Base-by-base conservation (phyloP, 2,329 filamentous ascomycete genomes). In the Alternaria tenuissima region DNA sequence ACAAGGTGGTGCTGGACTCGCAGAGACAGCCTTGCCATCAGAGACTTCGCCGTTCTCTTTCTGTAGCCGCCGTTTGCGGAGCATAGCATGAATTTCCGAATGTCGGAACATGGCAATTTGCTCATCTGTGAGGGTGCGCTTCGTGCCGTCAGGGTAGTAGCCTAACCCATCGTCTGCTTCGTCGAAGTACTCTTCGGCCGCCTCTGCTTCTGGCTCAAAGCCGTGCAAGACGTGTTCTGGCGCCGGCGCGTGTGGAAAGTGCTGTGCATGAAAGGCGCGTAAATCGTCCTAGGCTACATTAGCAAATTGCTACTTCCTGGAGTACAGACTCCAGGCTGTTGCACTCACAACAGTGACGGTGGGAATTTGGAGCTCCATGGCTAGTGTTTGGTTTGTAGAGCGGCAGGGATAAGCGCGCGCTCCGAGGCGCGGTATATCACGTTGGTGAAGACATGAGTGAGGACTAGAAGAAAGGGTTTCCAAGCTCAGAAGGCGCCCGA, bases 101-200 rank as follows among this genome's bases (percentile, higher is more conserved):
- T 96, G 92, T 62, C 94, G 86, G 76, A 97, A 97, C 62, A 97
- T 94, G 54, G 88, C 87, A 68, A 97, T 92, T 81, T 97, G 92
- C 69, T 93, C 91, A 72, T 97, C 92, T 9, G 94, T 97, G 70
- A 98, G 83, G 18, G 93, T 97, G 41, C 94, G 90, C 76, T 95
- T 95, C 62, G 89, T 87, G 3, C 94, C 94, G 73, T 98, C 94
- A 1, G 86, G 79, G 68, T 98, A 98, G 78, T 92, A 94, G 18
- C 93, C 94, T 16, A 97, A 82, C 1, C 81, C 87, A 72, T 92
- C 90, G 26, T 89, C 87, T 28, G 85, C 83, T 18, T 83, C 76
- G 16, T 83, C 76, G 24, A 65, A 60, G n/a, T 55, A 54, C 6
- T 66, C 62, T 47, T 60, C 76, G n/a, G 76, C 64, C 18, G 6